phyloP scores from a whole-genome alignment of 2,329 filamentous ascomycete genomes.

The Monosporascus sp. region DNA sequence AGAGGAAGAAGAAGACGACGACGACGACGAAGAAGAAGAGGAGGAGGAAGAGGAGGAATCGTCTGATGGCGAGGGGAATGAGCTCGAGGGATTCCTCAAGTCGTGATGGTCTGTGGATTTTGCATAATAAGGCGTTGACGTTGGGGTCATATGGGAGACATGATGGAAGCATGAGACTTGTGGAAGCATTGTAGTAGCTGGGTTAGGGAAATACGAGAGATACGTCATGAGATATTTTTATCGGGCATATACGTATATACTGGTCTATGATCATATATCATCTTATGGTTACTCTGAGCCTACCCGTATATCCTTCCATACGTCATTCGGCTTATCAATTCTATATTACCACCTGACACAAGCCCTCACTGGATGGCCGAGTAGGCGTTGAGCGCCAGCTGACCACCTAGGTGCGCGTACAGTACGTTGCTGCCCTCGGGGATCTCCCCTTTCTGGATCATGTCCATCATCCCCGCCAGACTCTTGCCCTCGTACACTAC shows the following conservation, averaged over 20 bases:
- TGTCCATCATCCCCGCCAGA: conserved; percentile 64
- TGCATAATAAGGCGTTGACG: background rate
- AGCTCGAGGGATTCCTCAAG: conserved; percentile 34
- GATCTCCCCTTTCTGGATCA: conserved; percentile 59
- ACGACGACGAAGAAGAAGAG: conserved; percentile 40
- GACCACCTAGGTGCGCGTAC: conserved; percentile 67
- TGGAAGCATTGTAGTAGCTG: no score
- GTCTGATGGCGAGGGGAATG: conserved; percentile 35
- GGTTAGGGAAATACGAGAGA: no score
- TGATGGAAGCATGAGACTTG: no score
- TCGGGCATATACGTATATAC: no score
- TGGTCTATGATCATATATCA: no score
- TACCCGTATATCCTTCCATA: no score
- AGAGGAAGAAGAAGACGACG: conserved; percentile 43
- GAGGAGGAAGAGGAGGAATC: conserved; percentile 31
- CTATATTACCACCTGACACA: no score
- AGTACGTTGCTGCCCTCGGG: conserved; percentile 55
- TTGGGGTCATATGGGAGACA: no score
- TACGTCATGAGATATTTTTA: no score
- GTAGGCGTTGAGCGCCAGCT: conserved; percentile 66
- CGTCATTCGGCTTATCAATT: no score
- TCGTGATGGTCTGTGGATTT: conserved; percentile 11
- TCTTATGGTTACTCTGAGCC: no score
- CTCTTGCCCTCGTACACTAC: conserved; percentile 70
- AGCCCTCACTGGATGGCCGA: conserved; percentile 31